Conservation (phyloP, 768 basidiomycete species). For the Lentinus brumalis region DNA sequence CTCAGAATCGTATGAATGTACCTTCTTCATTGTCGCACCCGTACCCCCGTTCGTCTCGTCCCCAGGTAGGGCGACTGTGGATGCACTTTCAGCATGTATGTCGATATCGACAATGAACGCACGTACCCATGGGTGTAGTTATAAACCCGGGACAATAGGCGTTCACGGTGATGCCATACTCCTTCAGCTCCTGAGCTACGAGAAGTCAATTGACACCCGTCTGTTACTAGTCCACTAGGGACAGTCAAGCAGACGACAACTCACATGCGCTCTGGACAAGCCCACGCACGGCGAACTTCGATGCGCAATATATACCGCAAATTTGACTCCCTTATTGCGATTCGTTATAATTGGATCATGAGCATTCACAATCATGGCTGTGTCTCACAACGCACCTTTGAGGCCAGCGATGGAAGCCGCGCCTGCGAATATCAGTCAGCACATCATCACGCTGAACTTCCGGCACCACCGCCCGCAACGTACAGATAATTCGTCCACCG, state of each 20-base stretch:
- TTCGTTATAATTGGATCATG: neutral
- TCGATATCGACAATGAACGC: neutral
- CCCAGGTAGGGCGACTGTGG: slow-evolving; percentile 4
- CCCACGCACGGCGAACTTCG: slow-evolving; percentile 31
- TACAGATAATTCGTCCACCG: slow-evolving; percentile 39
- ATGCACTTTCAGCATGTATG: neutral
- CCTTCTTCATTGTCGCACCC: slow-evolving; percentile 6
- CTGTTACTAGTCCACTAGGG: too few relatives aligned
- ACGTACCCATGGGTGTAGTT: slow-evolving; percentile 22
- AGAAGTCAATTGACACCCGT: neutral
- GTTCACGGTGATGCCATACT: slow-evolving; percentile 30
- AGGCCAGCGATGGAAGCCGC: slow-evolving; percentile 19
- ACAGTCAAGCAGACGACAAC: neutral
- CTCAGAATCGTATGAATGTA: neutral
- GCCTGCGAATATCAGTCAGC: slow-evolving; percentile 9
- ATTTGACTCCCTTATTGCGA: neutral
- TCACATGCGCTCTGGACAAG: slow-evolving; percentile 26
- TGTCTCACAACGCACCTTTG: slow-evolving; percentile 12
- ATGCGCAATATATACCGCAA: slow-evolving; percentile 20
- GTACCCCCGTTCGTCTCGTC: slow-evolving; percentile 13
- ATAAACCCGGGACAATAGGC: slow-evolving; percentile 30
- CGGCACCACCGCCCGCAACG: slow-evolving; percentile 21
- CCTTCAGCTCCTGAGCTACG: slow-evolving; percentile 26
- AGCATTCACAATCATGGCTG: neutral
- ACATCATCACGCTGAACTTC: neutral